Conservation (phyloP, 768 basidiomycete species). For the Lentinula edodes region DNA sequence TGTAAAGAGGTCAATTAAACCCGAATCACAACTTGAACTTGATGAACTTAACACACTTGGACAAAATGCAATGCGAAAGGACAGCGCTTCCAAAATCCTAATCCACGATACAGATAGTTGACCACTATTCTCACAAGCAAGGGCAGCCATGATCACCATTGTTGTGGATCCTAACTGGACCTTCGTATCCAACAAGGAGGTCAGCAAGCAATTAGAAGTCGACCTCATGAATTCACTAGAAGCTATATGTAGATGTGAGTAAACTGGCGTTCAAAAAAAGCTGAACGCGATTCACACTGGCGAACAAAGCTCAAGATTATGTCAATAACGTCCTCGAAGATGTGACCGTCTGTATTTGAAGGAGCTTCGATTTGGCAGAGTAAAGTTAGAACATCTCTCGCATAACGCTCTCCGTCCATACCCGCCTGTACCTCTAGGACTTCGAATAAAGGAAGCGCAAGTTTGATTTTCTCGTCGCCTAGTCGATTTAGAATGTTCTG, state of each 20-base stretch:
- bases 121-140: slow-evolving; percentile 58
- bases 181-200: slow-evolving; percentile 34
- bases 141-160: slow-evolving; percentile 62
- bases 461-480: slow-evolving; percentile 31
- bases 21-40: background rate
- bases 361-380: slow-evolving; percentile 33
- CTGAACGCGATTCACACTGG: slow-evolving; percentile 30
- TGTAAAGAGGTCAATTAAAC: slow-evolving; percentile 19
- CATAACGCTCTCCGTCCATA: slow-evolving; percentile 56
- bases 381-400: slow-evolving; percentile 39
- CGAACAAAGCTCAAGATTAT: slow-evolving; percentile 44
- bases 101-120: slow-evolving; percentile 43
- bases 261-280: background rate
- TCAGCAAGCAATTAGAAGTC: slow-evolving; percentile 39
- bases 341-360: slow-evolving; percentile 23
- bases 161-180: slow-evolving; percentile 46
- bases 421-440: slow-evolving; percentile 39
- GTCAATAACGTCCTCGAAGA: slow-evolving; percentile 57
- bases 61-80: slow-evolving; percentile 32
- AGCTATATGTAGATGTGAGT: background rate
- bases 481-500: slow-evolving; percentile 28
- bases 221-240: slow-evolving; percentile 42
- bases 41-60: slow-evolving; percentile 32
- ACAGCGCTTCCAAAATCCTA: slow-evolving; percentile 42
- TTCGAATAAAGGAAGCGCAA: slow-evolving; percentile 46